Evolutionary conservation across 1,284 basidiomycete genomes (phyloP), one percentile per base, ranked within the genome.

Genomic region (Boletus semigastroideus): DNA sequence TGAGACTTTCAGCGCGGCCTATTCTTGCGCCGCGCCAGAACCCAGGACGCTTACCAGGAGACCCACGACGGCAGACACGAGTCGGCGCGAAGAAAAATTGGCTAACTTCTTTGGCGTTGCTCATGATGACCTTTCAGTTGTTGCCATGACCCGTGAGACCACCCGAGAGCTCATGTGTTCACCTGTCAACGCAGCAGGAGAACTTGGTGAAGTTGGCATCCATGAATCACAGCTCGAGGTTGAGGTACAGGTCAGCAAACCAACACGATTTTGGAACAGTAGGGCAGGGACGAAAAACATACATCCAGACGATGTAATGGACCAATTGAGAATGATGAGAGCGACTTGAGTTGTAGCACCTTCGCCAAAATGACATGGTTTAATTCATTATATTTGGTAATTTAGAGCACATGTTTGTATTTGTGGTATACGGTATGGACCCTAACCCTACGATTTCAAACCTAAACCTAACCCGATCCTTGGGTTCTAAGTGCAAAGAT

Each of bases 91-190:
- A 19, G 77, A 75, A 50, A 84, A 84, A 63, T 67, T 83, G 42
- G 73, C 76, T 9, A 74, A 74, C 39, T 83, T 83, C 65, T 84
- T 85, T 62, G 83, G 83, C 7, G 80, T 84, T 30, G 72, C 69
- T 28, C 76, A 77, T 58, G 72, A 76, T 46, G 76, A 82, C 56
- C 66, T 83, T 33, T 67, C 61, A 12, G 54, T 60, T 33, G 46
- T 59, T 7, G n/a, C 44, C 17, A 28, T 20, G 10, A n/a, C 28
- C 1, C 42, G 5, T 31, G 39, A 31, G 9, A 34, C 12, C 2
- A 22, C 46, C 34, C 49, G n/a, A 10, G 45, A 39, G 8, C 36
- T 42, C 30, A 37, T 10, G 9, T 28, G 42, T 40, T 38, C 47
- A 41, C 25, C 48, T 51, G 38, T 46, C 53, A 28, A 45, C 45